These are phyloP conservation scores for Quercus alba DNA, from an alignment of 306 rosid genomes.

Conservation along the genomic window DNA sequence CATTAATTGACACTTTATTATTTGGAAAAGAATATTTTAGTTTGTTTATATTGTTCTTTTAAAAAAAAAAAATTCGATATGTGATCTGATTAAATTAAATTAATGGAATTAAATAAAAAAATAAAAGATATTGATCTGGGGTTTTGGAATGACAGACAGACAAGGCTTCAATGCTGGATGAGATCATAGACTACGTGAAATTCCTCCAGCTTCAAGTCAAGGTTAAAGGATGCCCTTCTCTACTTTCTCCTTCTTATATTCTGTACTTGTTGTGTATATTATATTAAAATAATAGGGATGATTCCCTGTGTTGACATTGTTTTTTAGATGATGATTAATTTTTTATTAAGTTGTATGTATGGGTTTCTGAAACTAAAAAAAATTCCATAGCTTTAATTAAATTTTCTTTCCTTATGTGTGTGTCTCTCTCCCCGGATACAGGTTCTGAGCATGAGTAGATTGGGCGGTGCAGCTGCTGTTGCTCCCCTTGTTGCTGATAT, in stretches of 20 bases:
- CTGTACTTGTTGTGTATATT: background rate
- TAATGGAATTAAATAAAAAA: background rate
- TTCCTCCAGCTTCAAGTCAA: conserved; percentile 98
- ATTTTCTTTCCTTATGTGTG: background rate
- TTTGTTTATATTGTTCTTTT: background rate
- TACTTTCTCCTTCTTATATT: background rate
- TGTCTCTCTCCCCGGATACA: conserved; percentile 9
- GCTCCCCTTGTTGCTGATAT: conserved; percentile 88
- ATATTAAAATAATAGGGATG: background rate
- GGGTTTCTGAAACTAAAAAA: background rate
- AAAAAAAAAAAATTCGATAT: background rate
- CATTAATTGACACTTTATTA: background rate
- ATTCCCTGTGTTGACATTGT: conserved; percentile 33
- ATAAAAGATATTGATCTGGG: background rate
- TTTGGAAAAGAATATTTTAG: background rate
- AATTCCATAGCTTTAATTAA: background rate
- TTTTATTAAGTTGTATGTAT: background rate
- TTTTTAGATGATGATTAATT: background rate
- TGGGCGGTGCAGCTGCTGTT: conserved; percentile 93
- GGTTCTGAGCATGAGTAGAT: conserved; percentile 99
- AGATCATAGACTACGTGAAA: conserved; percentile 96
- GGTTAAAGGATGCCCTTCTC: conserved; percentile 39
- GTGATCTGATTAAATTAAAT: background rate
- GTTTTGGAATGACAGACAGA: conserved; percentile 81
- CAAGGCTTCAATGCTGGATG: conserved; percentile 98